These are phyloP conservation scores for Elsinoe batatas DNA, from an alignment of 2,329 filamentous ascomycete genomes.

Conservation along the genomic window DNA sequence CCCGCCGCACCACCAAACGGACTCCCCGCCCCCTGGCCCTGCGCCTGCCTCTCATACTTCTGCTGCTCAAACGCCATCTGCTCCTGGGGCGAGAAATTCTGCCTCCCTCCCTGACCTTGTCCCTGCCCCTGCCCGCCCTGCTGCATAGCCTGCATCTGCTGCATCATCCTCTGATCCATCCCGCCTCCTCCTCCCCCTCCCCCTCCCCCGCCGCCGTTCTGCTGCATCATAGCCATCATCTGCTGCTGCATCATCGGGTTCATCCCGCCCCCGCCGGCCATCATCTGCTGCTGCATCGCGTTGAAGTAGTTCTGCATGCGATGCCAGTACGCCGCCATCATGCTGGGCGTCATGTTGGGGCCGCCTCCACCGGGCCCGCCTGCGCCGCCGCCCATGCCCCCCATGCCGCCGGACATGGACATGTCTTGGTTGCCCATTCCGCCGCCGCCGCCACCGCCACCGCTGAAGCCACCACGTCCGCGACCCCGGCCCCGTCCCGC, in stretches of 20 bases:
- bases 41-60: slow-evolving; percentile 63
- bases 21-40: slow-evolving; percentile 35
- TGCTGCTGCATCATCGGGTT: slow-evolving; percentile 52
- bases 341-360: slow-evolving; percentile 79
- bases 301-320: slow-evolving; percentile 96
- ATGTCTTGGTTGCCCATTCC: slow-evolving; percentile 42
- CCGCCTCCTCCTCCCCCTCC: slow-evolving; percentile 28
- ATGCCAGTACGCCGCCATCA: slow-evolving; percentile 98
- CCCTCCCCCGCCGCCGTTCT: slow-evolving; percentile 15
- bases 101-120: no score
- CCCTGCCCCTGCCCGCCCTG: slow-evolving; percentile 44
- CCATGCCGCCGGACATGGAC: slow-evolving; percentile 24
- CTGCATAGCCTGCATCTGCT: slow-evolving; percentile 59
- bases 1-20: slow-evolving; percentile 22
- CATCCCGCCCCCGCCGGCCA: slow-evolving; percentile 37
- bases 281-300: slow-evolving; percentile 78
- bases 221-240: slow-evolving; percentile 40
- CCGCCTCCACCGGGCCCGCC: slow-evolving; percentile 24
- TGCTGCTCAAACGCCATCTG: slow-evolving; percentile 68
- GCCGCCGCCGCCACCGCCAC: slow-evolving; percentile 32
- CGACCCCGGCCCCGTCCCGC: slow-evolving; percentile 35
- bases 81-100: slow-evolving; percentile 56
- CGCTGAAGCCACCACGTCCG: slow-evolving; percentile 27
- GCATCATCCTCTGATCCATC: slow-evolving; percentile 66
- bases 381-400: slow-evolving; percentile 19